Conservation (phyloP, 2,329 filamentous ascomycete species). For the Monilinia laxa region DNA sequence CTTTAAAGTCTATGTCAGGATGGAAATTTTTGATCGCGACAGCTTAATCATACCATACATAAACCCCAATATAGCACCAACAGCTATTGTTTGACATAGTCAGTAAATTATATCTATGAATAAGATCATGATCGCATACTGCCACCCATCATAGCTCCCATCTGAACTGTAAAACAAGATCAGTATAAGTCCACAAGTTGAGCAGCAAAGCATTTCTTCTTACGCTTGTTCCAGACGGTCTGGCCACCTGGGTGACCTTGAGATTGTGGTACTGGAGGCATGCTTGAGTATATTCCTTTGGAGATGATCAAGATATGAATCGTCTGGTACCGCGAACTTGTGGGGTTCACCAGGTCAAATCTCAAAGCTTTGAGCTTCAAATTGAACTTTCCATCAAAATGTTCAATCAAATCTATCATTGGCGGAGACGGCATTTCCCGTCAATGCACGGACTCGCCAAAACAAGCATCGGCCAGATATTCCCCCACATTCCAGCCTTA, state of each 20-base stretch:
- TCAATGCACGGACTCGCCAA: not conserved
- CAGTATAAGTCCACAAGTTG: conserved; percentile 37
- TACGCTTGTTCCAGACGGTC: conserved; percentile 22
- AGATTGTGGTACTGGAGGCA: conserved; percentile 23
- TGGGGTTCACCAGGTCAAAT: not conserved
- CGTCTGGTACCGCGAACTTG: not conserved
- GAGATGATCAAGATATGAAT: not conserved
- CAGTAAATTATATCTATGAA: not conserved
- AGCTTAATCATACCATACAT: conserved; percentile 71
- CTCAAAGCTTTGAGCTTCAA: not conserved
- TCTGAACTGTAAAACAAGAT: conserved; percentile 70
- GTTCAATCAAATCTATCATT: conserved; percentile 10
- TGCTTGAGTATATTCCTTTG: not conserved
- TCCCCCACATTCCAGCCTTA: not conserved
- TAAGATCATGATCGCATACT: conserved; percentile 60
- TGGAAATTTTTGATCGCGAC: not conserved
- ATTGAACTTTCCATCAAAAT: not conserved
- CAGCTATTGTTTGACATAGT: conserved; percentile 57
- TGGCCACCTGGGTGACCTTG: conserved; percentile 23
- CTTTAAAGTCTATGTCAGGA: conserved; percentile 46
- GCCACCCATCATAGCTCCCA: conserved; percentile 98
- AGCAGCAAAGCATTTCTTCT: conserved; percentile 9
- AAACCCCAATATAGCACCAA: conserved; percentile 95
- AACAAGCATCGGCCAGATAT: no score
- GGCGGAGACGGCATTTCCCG: conserved; percentile 5